Percentiles rank a stretch among this genome's conserved stretches.
phyloP scores from a whole-genome alignment of 257 asterid species.

The Misopates orontium region DNA sequence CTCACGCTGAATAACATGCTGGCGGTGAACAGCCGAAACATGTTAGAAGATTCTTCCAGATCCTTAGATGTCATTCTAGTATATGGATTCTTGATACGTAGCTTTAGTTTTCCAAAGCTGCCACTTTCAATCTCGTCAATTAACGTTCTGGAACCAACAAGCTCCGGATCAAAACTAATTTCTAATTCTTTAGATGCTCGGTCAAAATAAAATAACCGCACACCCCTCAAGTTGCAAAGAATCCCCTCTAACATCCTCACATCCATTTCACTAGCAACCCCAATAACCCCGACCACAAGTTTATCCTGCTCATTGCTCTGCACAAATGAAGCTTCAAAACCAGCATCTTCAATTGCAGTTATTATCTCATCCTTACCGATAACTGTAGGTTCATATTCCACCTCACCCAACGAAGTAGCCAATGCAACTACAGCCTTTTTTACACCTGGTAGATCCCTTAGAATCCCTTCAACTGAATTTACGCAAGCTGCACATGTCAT shows the following conservation, averaged over 20 bases:
- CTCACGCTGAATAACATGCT: constrained; percentile 92
- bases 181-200: constrained; percentile 55
- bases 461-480: constrained; percentile 89
- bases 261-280: constrained; percentile 67
- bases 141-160: constrained; percentile 78
- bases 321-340: constrained; percentile 92
- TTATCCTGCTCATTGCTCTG: constrained; percentile 93
- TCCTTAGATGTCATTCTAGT: constrained; percentile 89
- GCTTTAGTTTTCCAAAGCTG: constrained; percentile 66
- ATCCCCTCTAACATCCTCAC: constrained; percentile 66
- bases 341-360: constrained; percentile 93
- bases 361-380: constrained; percentile 74
- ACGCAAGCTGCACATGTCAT: constrained; percentile 99
- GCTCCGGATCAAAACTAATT: constrained; percentile 88
- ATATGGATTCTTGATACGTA: constrained; percentile 79
- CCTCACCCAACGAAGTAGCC: constrained; percentile 92
- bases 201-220: constrained; percentile 64
- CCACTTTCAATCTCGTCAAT: constrained; percentile 74
- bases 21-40: constrained; percentile 82
- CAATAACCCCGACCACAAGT: constrained; percentile 63
- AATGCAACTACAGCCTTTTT: constrained; percentile 83
- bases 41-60: constrained; percentile 74
- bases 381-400: constrained; percentile 74
- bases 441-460: constrained; percentile 75
- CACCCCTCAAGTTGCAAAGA: constrained; percentile 71